Evolutionary conservation across 108 stramenopile species (phyloP), one percentile per base, ranked within the genome.

Genomic region (Parietichytrium sp.): DNA sequence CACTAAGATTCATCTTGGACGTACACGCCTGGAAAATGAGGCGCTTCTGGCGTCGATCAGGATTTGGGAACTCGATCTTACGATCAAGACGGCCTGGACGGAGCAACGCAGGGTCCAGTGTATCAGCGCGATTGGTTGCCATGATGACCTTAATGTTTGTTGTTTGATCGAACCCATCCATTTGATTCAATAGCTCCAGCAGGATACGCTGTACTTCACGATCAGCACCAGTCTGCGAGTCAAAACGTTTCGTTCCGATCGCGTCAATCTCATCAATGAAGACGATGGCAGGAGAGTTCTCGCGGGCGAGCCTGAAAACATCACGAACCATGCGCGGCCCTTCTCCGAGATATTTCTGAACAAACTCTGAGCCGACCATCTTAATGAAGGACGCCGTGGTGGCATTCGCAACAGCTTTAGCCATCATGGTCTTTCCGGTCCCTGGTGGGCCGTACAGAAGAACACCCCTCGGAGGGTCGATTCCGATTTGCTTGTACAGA

Each of bases 81-180:
- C 98, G 91, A 86, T 99, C 98, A 88, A 99, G 87, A 18, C 98
- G 94, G 26, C 98, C 98, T 3, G 98, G 97, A 50, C 98, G 93
- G 49, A 99, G 83, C 79, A 99, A 87, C 18, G 98, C 98, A 23
- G 98, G 98, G 87, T 99, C 98, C 47, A 99, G 86, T 20, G 97
- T 98, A 82, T 99, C 98, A 3, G 96, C 95, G 27, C 98, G 92
- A 88, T 99, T 99, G 18, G 98, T 99, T 8, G 97, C 97, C 97
- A 98, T 98, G 83, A 99, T 99, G 31, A 98, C 96, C 91, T 99
- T 99, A 86, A 99, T 96, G 88, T 99, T 97, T 52, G 97, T 98
- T 47, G 91, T 92, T 89, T 98, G 97, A 85, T 98, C 97, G 85
- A 99, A 99, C 29, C 98, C 98, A 89, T 99, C 98, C 98, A 99